These are phyloP conservation scores for Candida tropicalis DNA, from an alignment of 1,139 yeast genomes.

Conservation along the genomic window DNA sequence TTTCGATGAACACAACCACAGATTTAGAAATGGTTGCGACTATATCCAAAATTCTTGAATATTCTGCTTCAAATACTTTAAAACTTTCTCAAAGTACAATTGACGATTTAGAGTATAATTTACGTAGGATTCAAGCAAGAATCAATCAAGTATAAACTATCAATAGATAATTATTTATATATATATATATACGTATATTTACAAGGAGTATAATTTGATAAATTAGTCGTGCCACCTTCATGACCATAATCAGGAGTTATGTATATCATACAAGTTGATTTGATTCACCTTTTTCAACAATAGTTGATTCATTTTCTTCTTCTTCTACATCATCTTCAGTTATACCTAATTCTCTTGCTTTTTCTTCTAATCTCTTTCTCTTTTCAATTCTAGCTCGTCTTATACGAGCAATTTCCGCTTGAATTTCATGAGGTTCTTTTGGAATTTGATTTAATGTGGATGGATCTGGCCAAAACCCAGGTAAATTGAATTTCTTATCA, in stretches of 20 bases:
- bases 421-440: conserved; percentile 88
- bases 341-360: conserved; percentile 68
- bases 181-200: conserved; percentile 3
- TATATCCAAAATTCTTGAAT: conserved; percentile 25
- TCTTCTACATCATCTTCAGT: conserved; percentile 30
- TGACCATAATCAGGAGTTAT: no score
- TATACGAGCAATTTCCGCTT: conserved; percentile 88
- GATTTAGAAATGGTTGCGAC: conserved; percentile 25
- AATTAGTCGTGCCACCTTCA: no score
- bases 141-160: conserved; percentile 3
- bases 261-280: not conserved
- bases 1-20: not conserved
- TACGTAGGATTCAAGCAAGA: conserved; percentile 23
- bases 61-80: conserved; percentile 23
- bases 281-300: not conserved
- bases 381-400: conserved; percentile 73
- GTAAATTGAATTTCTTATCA: conserved; percentile 83
- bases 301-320: not conserved
- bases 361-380: conserved; percentile 72
- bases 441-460: conserved; percentile 88
- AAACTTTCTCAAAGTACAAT: conserved; percentile 29
- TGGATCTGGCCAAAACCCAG: conserved; percentile 99
- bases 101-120: conserved; percentile 29
- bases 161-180: not conserved
- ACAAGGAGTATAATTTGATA: no score